Evolutionary conservation across 768 basidiomycete species (phyloP).

Genomic region (Mrakia hoshinonis): DNA sequence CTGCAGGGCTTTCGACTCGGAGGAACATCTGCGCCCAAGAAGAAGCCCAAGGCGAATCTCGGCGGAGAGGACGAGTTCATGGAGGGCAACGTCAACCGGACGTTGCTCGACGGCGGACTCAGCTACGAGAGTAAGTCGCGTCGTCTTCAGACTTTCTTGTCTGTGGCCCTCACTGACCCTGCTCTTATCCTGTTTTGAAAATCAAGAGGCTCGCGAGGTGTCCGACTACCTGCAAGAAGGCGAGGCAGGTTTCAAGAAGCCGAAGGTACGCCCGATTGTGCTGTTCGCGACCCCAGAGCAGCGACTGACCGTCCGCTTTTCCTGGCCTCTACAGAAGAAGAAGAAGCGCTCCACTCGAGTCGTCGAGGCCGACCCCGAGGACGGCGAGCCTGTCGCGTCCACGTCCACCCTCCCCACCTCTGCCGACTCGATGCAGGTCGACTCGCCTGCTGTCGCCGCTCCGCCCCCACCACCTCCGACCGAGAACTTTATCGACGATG

Average conservation of each 20-base stretch:
- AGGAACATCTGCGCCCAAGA: constrained; percentile 36
- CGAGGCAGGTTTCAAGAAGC: constrained; percentile 90
- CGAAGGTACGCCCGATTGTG: constrained; percentile 51
- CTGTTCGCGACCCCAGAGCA: too few species aligned
- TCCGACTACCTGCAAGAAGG: constrained; percentile 87
- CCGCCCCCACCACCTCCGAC: constrained; percentile 45
- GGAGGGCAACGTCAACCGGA: constrained; percentile 64
- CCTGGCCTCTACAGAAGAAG: constrained; percentile 56
- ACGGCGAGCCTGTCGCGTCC: constrained; percentile 14
- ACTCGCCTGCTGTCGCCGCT: constrained; percentile 48
- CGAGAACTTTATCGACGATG: constrained; percentile 94
- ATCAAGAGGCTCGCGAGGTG: constrained; percentile 68
- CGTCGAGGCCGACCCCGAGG: constrained; percentile 47
- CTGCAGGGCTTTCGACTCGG: constrained; percentile 79
- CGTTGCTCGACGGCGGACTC: constrained; percentile 57
- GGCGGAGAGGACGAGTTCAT: constrained; percentile 48
- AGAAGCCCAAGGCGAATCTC: constrained; percentile 31
- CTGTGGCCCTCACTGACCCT: not conserved
- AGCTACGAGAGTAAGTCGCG: constrained; percentile 73
- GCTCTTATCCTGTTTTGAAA: not conserved
- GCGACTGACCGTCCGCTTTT: not conserved
- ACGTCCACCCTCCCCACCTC: constrained; percentile 38
- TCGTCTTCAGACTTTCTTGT: not conserved
- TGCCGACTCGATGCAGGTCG: constrained; percentile 62
- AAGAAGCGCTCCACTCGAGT: constrained; percentile 77